phyloP scores from a whole-genome alignment of 768 basidiomycete genomes.

The Boletus insuetus region DNA sequence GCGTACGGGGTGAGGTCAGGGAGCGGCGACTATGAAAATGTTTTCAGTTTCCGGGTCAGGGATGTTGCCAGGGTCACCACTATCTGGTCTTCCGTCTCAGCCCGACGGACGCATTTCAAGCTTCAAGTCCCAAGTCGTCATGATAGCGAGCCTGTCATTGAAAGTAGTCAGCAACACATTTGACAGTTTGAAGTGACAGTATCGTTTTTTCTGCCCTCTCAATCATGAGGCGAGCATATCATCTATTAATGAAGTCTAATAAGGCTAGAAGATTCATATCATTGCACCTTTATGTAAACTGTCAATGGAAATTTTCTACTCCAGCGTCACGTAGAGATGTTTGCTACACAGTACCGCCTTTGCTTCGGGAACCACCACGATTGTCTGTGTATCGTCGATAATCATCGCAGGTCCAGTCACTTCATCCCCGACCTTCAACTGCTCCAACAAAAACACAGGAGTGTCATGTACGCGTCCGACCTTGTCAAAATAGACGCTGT shows the following conservation, averaged over 20 bases:
- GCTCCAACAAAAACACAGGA: conserved; percentile 73
- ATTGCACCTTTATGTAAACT: conserved; percentile 1
- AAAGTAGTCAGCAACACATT: background rate
- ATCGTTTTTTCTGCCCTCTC: background rate
- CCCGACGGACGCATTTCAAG: background rate
- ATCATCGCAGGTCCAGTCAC: conserved; percentile 89
- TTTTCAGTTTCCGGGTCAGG: conserved; percentile 11
- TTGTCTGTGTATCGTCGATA: conserved; percentile 93
- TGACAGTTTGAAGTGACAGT: background rate
- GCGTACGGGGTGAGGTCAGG: conserved; percentile 13
- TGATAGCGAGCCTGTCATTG: background rate
- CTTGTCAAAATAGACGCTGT: conserved; percentile 81
- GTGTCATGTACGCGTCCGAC: conserved; percentile 74
- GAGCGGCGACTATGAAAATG: conserved; percentile 4
- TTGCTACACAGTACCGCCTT: conserved; percentile 64
- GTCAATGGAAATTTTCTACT: conserved; percentile 18
- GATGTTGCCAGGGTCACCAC: conserved; percentile 16
- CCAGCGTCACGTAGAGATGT: conserved; percentile 56
- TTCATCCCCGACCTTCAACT: conserved; percentile 64
- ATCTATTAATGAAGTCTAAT: background rate
- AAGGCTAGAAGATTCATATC: background rate
- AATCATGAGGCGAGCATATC: background rate
- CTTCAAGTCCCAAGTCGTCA: background rate
- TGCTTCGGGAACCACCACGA: conserved; percentile 78
- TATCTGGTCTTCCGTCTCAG: background rate